Percentiles rank a stretch among this genome's conserved stretches.
phyloP scores from a whole-genome alignment of 345 rosid genomes.

The Passiflora organensis region DNA sequence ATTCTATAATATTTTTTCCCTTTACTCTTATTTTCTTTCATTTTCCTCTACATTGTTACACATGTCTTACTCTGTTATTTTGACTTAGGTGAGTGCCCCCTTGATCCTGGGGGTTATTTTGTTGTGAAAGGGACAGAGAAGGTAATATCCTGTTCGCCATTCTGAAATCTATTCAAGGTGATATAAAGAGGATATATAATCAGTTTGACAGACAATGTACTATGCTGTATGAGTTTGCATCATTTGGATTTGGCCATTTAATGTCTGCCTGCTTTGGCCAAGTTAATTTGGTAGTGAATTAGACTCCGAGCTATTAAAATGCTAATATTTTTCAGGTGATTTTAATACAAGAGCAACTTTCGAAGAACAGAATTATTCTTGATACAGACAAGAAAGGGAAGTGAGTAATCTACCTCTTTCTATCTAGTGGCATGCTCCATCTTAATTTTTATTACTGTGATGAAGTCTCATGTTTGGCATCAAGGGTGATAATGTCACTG shows the following conservation, averaged over 20 bases:
- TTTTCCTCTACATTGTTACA: constrained; percentile 2
- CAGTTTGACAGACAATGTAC: too few species aligned
- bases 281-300: too few species aligned
- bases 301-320: not conserved
- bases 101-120: constrained; percentile 96
- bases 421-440: too few species aligned
- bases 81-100: constrained; percentile 87
- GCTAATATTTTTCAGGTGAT: constrained; percentile 56
- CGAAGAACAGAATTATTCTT: constrained; percentile 88
- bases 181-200: too few species aligned
- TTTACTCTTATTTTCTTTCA: not conserved
- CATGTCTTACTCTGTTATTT: constrained; percentile 2
- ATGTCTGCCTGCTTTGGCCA: too few species aligned
- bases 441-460: not conserved
- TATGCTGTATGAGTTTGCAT: not conserved
- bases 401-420: constrained; percentile 44
- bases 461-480: not conserved
- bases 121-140: constrained; percentile 84
- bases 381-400: constrained; percentile 89
- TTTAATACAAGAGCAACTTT: constrained; percentile 91
- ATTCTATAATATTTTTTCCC: constrained; percentile 8
- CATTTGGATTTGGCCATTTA: not conserved
- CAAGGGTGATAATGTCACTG: not conserved
- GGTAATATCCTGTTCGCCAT: constrained; percentile 30
- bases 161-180: too few species aligned